Conservation (phyloP, 305 asterid genomes). For the Fraxinus platypoda region DNA sequence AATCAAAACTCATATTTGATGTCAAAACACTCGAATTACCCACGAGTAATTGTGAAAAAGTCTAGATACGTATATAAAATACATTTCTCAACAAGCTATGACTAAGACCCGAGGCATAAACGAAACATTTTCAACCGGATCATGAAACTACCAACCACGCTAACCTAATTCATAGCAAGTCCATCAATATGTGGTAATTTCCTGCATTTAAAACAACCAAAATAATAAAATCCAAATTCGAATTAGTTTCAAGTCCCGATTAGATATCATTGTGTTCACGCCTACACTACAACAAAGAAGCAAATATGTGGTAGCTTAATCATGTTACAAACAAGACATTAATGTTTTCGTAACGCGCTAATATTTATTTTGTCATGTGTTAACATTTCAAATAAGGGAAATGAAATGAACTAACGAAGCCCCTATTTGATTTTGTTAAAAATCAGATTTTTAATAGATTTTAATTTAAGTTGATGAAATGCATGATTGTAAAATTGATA, state of each 20-base stretch:
- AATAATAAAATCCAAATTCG: background rate
- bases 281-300: background rate
- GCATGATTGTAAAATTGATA: too few relatives aligned
- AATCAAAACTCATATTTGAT: background rate
- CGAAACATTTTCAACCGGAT: background rate
- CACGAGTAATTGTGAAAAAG: background rate
- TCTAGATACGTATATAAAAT: too few relatives aligned
- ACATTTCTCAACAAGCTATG: background rate
- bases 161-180: background rate
- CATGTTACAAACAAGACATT: background rate
- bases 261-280: background rate
- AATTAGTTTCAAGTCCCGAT: background rate
- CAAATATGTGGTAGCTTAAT: background rate
- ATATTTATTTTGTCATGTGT: background rate
- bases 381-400: background rate
- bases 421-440: background rate
- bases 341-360: background rate
- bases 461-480: too few relatives aligned
- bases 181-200: background rate
- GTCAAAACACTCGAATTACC: background rate
- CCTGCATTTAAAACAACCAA: background rate
- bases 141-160: background rate
- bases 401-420: background rate
- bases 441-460: background rate
- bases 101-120: background rate